Base-by-base conservation (phyloP, 805 yeast genomes). In the Kodamaea hsintzibuensis region DNA sequence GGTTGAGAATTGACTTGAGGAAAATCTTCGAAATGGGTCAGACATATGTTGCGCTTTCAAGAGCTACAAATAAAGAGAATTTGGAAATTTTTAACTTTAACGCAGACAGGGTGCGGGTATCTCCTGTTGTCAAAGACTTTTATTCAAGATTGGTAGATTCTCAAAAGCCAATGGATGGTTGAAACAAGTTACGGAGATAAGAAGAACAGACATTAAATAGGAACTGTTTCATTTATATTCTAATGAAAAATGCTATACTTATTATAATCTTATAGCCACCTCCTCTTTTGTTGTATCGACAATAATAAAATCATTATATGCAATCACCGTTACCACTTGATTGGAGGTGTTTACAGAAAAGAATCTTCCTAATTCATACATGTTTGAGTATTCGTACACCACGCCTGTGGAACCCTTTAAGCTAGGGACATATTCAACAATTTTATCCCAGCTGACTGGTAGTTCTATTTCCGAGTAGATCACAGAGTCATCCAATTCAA, bases 11-110 rank as follows among this genome's bases (percentile, higher is more conserved):
- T 10, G 92, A 89, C 62, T 68, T 89, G 47, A 74, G 80, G 22
- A 81, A 77, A 57, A 80, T 83, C 22, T 89, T 89, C 60, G 96
- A 89, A 66, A 86, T 83, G 52, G 96, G 96, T 17, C 96, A 89
- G 62, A 91, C 87, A 3, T 89, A 89, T 62, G 95, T 89, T 37
- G 95, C 96, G 0, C 70, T 89, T 49, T 86, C 91, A 45, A 79
- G 96, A 75, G 95, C 95, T 7, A 85, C 83, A 0, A 81, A 84
- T 33, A 82, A 84, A 57, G 87, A 85, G 1, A 75, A 79, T 17
- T 69, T 89, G 17, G 91, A 89, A 64, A 82, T 89, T 33, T 66
- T 77, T 33, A 88, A 88, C 58, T 89, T 88, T 62, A 77, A 82
- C 54, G 82, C 83, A 7, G 67, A 70, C 9, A 82, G 80, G 55